A percentile compares a stretch with the other conserved stretches of the same genome.
These are phyloP conservation scores for Bryoerythrophyllum caledonicum DNA, from an alignment of 225 moss, liverwort and hornwort species.

Conservation along the genomic window DNA sequence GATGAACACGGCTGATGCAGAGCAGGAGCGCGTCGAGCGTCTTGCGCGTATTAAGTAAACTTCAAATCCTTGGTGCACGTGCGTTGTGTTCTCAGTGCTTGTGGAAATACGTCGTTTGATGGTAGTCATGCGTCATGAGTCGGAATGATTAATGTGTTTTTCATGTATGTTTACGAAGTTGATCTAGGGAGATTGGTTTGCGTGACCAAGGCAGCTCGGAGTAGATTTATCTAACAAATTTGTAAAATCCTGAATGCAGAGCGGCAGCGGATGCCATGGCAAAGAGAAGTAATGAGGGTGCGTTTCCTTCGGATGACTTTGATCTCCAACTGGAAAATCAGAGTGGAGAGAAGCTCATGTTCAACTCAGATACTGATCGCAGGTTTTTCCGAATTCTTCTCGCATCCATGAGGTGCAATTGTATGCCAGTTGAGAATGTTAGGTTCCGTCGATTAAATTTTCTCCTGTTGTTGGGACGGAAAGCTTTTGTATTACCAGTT, in stretches of 20 bases:
- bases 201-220: background rate
- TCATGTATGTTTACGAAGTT: background rate
- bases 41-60: conserved; percentile 77
- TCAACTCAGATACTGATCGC: conserved; percentile 85
- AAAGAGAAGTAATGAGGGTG: conserved; percentile 77
- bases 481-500: background rate
- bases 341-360: conserved; percentile 63
- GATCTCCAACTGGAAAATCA: conserved; percentile 88
- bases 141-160: background rate
- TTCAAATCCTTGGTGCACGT: background rate
- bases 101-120: background rate
- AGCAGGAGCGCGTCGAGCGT: conserved; percentile 77
- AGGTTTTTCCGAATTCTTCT: conserved; percentile 35
- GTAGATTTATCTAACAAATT: background rate
- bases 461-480: background rate
- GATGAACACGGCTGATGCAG: conserved; percentile 61
- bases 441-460: background rate
- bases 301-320: conserved; percentile 58
- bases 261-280: conserved; percentile 99
- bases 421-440: conserved; percentile 4
- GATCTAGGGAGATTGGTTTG: too few relatives aligned
- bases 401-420: background rate
- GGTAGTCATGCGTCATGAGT: background rate
- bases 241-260: conserved; percentile 34
- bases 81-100: background rate